Evolutionary conservation across 345 rosid genomes (phyloP), one percentile per base, ranked within the genome.

Genomic region (Eucalyptus rudis): DNA sequence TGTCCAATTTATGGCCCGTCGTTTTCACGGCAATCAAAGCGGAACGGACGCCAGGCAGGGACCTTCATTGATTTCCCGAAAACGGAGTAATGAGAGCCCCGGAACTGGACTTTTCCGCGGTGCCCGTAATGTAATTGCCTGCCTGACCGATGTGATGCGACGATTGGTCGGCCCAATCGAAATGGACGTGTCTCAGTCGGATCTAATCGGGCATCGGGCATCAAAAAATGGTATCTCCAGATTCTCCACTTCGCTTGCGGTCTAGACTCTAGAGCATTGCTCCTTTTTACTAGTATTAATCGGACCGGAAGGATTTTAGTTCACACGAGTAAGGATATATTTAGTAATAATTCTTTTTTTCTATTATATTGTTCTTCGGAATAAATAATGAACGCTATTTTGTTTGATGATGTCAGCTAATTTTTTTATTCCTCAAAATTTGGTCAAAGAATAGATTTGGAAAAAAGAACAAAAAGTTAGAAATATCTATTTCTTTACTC

Each of bases 391-490:
- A 52, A 52, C 10, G 2, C 5, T 7, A 20, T 52, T 52, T 20
- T 52, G 2, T 52, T 52, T 52, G 10, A 20, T 52, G 25, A 52
- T 20, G 25, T 52, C 0, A 0, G 25, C 25, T 52, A 20, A 52
- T 52, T 19, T 1, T 52, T 52, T 3, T 52, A 19, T 52, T 52
- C 10, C 58, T 52, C 2, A 19, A 0, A 19, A 52, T 52, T 52
- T 52, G 4, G 4, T 52, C 0, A 3, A 1, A 1, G 1, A 19
- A 19, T 3, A 7, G 0, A 52, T 52, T 52, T 52, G 10, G 2
- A 6, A 6, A 3, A 0, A 17, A 0, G 19, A 52, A 19, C 0
- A 7, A 19, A 52, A 52, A 0, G 4, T 52, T 1, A 52, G 1
- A 52, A 19, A 52, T 52, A 19, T 52, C 4, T 52, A 1, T 24